Evolutionary conservation across 164 flowering plant species (phyloP), one percentile per base, ranked within the genome.

Genomic region (Chimonanthus salicifolius): DNA sequence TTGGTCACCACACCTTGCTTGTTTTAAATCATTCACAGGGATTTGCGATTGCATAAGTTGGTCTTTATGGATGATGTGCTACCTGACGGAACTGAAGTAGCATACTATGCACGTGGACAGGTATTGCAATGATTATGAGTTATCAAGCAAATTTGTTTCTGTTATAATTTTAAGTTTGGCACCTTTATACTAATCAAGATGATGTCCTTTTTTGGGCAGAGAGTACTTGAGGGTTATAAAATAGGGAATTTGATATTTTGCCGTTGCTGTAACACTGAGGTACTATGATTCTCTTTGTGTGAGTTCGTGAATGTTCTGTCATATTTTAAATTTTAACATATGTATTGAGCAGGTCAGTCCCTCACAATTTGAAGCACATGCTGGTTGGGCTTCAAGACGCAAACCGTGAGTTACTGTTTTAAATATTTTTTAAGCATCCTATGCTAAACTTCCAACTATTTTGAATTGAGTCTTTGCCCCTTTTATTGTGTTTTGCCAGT

Each of bases 311-410:
- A 43, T 51, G 45, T 74, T 44, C 7, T 64, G 5, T 49, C 8
- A 21, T 67, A 49, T 76, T 10, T 72, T 83, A 65, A 75, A 54
- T 58, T 80, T 2, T 76, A 62, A 11, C 47, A 44, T 44, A 62
- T 78, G 64, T 77, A 67, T 71, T 84, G 76, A 68, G 69, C 90
- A 94, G 99, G 87, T 96, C 73, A 96, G 98, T 78, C 87, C 99
- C 6, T 96, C 99, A 47, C 85, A 78, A 71, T 96, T 96, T 85
- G 99, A 96, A 83, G 88, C 95, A 43, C 99, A 96, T 90, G 98
- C 99, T 77, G 99, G 98, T 75, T 88, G 87, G 82, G 92, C 94
- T 65, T 74, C 91, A 43, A 87, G 97, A 62, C 88, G 93, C 44
- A 89, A 91, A 58, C 99, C 99, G 99, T 96, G 72, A 87, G 99